Evolutionary conservation across 139 green algal species (phyloP), one percentile per base, ranked within the genome.

Genomic region (Mesostigma viride): DNA sequence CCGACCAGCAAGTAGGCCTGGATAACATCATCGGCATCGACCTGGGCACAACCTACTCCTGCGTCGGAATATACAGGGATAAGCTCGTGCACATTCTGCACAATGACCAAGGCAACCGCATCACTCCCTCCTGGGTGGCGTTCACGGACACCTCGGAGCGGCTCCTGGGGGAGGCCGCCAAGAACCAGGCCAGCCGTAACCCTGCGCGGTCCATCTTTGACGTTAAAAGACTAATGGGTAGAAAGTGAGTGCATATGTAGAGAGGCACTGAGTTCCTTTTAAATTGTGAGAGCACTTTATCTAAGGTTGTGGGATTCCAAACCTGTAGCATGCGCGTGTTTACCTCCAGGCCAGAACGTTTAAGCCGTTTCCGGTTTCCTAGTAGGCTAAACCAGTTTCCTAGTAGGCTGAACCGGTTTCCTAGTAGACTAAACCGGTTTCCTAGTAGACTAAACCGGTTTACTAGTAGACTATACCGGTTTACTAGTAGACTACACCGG

Each of bases 11-110:
- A n/a, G n/a, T n/a, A 11, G 40, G 8, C n/a, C n/a, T n/a, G n/a
- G n/a, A n/a, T n/a, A n/a, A n/a, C n/a, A n/a, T 79, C 4, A 98
- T 99, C 67, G 94, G 94, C 32, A 99, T 99, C 69, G 93, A 97
- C 69, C 79, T n/a, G n/a, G n/a, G n/a, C n/a, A n/a, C n/a, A n/a
- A n/a, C n/a, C n/a, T n/a, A n/a, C n/a, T n/a, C n/a, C 0, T 99
- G 94, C 71, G 94, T 98, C 46, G 94, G 93, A n/a, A 91, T 98
- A 0, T 98, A 95, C 83, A 96, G 96, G 77, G 96, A 96, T 71
- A 89, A 91, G 0, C 79, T 83, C 1, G 92, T 99, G 46, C 91
- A 99, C 76, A 99, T 97, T 74, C 95, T 99, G 59, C 91, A 90
- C 58, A 99, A 97, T 77, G 91, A 97, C 64, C 89, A 94, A 74